Conservation (phyloP, 1,139 yeast genomes). For the Hansenula lynferdii region DNA sequence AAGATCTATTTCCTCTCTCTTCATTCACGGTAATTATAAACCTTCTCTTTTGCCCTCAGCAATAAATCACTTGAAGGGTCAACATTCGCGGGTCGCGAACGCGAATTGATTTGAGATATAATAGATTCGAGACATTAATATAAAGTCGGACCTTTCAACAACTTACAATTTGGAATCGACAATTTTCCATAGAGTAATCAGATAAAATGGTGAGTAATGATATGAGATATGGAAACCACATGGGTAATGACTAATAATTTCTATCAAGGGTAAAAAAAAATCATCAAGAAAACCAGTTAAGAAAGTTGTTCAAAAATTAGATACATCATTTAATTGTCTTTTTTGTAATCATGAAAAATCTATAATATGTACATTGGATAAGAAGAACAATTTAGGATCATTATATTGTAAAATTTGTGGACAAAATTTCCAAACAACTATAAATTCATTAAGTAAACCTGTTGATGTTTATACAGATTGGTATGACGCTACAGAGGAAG, state of each 20-base stretch:
- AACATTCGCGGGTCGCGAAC: no score
- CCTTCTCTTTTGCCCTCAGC: no score
- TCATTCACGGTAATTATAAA: no score
- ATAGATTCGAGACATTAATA: no score
- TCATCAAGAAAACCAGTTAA: slow-evolving; percentile 80
- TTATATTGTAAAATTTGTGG: slow-evolving; percentile 93
- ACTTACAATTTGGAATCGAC: no score
- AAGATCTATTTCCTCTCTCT: no score
- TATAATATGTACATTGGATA: slow-evolving; percentile 84
- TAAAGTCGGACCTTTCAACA: no score
- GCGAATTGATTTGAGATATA: no score
- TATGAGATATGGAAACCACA: no score
- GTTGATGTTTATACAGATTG: slow-evolving; percentile 96
- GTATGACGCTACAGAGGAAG: slow-evolving; percentile 98
- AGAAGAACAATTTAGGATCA: slow-evolving; percentile 80
- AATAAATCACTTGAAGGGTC: no score
- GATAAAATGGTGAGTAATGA: background rate
- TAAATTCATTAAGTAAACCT: slow-evolving; percentile 60
- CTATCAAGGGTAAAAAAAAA: slow-evolving; percentile 87
- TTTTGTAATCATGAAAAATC: slow-evolving; percentile 96
- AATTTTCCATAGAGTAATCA: background rate
- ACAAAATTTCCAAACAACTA: slow-evolving; percentile 86
- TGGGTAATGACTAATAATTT: background rate
- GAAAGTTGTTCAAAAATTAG: slow-evolving; percentile 74
- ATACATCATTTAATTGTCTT: slow-evolving; percentile 82